Evolutionary conservation across 129 eudicot genomes (phyloP).

Genomic region (Lonicera japonica): DNA sequence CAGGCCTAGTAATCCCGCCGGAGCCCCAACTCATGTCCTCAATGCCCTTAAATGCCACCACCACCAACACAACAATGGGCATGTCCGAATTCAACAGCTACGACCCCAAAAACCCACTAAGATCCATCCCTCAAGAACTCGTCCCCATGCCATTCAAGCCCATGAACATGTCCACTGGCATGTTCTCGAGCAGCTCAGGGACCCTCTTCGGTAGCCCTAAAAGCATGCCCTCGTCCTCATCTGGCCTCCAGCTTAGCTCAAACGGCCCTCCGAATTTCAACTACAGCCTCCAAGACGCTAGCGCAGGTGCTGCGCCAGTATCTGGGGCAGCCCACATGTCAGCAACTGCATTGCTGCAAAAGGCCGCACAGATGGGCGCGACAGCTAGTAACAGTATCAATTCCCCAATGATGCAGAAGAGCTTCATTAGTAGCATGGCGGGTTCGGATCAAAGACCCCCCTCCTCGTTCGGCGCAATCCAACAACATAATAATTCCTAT

Average conservation of each 20-base stretch:
- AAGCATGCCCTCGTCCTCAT: slow-evolving; percentile 46
- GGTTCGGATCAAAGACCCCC: slow-evolving; percentile 40
- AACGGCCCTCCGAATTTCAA: slow-evolving; percentile 27
- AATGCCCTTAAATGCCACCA: slow-evolving; percentile 22
- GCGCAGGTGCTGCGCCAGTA: slow-evolving; percentile 26
- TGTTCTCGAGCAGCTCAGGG: slow-evolving; percentile 56
- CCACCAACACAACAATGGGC: slow-evolving; percentile 37
- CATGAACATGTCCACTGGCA: slow-evolving; percentile 52
- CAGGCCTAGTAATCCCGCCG: slow-evolving; percentile 34
- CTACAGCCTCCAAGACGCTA: slow-evolving; percentile 32
- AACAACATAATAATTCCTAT: slow-evolving; percentile 13
- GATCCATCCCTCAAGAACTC: slow-evolving; percentile 45
- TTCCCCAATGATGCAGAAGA: slow-evolving; percentile 83
- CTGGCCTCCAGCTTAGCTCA: slow-evolving; percentile 72
- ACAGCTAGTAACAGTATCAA: slow-evolving; percentile 55
- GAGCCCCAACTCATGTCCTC: slow-evolving; percentile 32
- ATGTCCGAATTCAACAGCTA: slow-evolving; percentile 44
- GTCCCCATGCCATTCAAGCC: slow-evolving; percentile 56
- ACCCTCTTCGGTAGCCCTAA: slow-evolving; percentile 47
- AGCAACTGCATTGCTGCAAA: slow-evolving; percentile 74
- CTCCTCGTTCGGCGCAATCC: slow-evolving; percentile 18
- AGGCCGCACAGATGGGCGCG: slow-evolving; percentile 75
- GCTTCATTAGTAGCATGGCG: slow-evolving; percentile 49
- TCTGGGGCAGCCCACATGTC: slow-evolving; percentile 58
- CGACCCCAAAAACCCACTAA: slow-evolving; percentile 32